Evolutionary conservation across 176 grass and related monocot species (phyloP), one percentile per base, ranked within the genome.

Genomic region (Zoysia pacifica): DNA sequence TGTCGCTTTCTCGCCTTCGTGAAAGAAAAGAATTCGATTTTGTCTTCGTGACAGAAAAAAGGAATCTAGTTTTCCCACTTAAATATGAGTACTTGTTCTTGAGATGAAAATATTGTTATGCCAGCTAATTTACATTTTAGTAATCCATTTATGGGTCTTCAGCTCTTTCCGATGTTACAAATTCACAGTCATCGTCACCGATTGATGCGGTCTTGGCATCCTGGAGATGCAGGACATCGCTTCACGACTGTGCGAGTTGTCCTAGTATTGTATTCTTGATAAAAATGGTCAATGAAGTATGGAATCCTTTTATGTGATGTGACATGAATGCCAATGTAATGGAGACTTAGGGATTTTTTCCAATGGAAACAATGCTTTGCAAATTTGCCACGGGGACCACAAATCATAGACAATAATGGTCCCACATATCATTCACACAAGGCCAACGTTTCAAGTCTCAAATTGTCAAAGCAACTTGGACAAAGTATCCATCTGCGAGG

Each of bases 201-300:
- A 76, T 70, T 64, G 64, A 62, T 81, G 55, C 53, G 35, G 65
- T 77, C 19, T 18, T n/a, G 53, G 73, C 73, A 77, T 76, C 72
- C 69, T 62, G 73, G 53, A 70, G 73, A 59, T 84, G 74, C 54
- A 69, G 64, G 45, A 43, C 48, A 61, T 76, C 16, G 42, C 70
- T 28, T 39, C 58, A 43, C 40, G 4, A 14, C 28, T 51, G 49
- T 36, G 56, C 6, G 37, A 28, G 47, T 40, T 35, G 42, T 62
- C 73, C n/a, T 46, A 16, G 50, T 19, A 65, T 65, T 16, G 12
- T 45, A 65, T 72, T 11, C 45, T 39, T 61, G 62, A 74, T 74
- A 16, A 73, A 85, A 85, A 86, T 58, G 78, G 64, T 72, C 72
- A 72, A 72, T 4, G 28, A 54, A 87, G 47, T 41, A 16, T 71